These are phyloP conservation scores for Solanum chiquidenum DNA, from an alignment of 257 asterid species.

Conservation along the genomic window DNA sequence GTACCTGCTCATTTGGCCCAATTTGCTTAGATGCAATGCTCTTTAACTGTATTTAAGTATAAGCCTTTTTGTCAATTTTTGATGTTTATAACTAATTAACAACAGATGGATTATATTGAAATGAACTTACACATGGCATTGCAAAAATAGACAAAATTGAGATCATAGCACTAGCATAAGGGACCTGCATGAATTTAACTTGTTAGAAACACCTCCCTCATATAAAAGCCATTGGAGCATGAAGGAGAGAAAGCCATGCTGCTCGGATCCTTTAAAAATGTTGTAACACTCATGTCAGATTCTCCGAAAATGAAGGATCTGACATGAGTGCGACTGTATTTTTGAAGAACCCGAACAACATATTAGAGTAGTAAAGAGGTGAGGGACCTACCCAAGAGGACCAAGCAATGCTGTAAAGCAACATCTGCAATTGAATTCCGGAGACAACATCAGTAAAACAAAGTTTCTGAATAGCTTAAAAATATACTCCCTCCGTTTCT, in stretches of 20 bases:
- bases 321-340: background rate
- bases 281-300: background rate
- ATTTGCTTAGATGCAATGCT: conserved; percentile 91
- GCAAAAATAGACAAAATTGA: conserved; percentile 51
- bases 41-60: conserved; percentile 37
- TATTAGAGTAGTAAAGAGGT: background rate
- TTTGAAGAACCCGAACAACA: background rate
- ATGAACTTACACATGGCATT: conserved; percentile 62
- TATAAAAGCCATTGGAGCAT: background rate
- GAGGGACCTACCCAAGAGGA: conserved; percentile 60
- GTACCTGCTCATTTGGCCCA: conserved; percentile 81
- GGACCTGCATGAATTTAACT: conserved; percentile 36
- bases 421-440: conserved; percentile 41
- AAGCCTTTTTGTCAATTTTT: background rate
- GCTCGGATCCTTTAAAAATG: background rate
- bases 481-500: background rate
- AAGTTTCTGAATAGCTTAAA: background rate
- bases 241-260: background rate
- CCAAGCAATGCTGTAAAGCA: conserved; percentile 86
- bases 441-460: background rate
- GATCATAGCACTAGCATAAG: conserved; percentile 62
- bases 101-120: background rate
- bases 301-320: background rate
- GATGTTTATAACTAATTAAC: background rate
- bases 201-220: background rate